Conservation (phyloP, 2,329 filamentous ascomycete species). For the Ophiostoma himal-ulmi region DNA sequence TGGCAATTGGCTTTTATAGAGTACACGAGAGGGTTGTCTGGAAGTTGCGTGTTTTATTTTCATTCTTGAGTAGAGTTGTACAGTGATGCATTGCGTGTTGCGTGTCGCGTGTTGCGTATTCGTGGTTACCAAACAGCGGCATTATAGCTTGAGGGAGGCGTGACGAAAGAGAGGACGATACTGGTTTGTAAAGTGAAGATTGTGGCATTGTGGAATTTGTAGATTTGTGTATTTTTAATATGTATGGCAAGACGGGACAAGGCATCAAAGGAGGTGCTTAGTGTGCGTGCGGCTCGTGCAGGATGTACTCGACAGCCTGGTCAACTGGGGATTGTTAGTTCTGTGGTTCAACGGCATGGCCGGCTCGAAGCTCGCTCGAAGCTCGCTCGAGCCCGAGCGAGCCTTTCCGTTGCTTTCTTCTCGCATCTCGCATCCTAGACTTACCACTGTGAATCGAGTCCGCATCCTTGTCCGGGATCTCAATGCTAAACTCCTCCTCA, state of each 20-base stretch:
- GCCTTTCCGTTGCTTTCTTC: too few relatives aligned
- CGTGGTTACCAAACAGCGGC: background rate
- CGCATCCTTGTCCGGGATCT: conserved; percentile 96
- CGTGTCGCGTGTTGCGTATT: background rate
- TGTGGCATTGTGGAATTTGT: too few relatives aligned
- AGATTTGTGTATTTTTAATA: background rate
- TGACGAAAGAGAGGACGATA: background rate
- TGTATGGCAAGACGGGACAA: background rate
- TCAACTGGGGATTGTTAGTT: conserved; percentile 55
- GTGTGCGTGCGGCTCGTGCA: conserved; percentile 86
- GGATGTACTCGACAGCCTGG: conserved; percentile 91
- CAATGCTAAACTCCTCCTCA: conserved; percentile 88
- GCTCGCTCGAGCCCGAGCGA: too few relatives aligned
- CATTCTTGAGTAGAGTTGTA: background rate
- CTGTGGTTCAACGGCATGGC: background rate
- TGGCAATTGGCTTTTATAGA: background rate
- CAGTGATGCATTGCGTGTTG: background rate
- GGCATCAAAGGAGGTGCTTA: conserved; percentile 32
- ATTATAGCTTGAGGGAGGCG: background rate
- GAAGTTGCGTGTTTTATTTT: background rate
- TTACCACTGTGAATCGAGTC: conserved; percentile 89
- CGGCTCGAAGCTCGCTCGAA: too few relatives aligned
- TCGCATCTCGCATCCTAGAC: conserved; percentile 34
- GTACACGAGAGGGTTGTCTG: background rate
- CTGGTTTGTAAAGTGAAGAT: background rate